phyloP scores from a whole-genome alignment of 805 yeast species.

The Candida maris region DNA sequence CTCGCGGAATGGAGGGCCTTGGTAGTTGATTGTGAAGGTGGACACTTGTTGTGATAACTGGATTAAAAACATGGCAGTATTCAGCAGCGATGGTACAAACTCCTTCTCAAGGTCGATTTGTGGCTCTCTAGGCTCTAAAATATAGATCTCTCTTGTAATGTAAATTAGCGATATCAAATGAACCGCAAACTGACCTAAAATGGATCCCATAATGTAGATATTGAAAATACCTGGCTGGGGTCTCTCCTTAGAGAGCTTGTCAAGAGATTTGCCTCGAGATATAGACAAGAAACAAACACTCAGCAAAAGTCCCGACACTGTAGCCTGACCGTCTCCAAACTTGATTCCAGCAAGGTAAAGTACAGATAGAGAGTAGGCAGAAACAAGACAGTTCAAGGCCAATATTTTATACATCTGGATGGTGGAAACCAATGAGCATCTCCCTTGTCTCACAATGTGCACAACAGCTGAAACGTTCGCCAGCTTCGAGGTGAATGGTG shows the following conservation, averaged over 20 bases:
- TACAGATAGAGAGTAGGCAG: constrained; percentile 93
- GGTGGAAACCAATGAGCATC: constrained; percentile 95
- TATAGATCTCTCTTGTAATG: constrained; percentile 78
- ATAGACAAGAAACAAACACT: constrained; percentile 94
- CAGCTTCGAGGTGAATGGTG: constrained; percentile 95
- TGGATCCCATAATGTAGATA: constrained; percentile 94
- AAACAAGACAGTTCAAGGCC: constrained; percentile 93
- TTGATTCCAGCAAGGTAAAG: constrained; percentile 95
- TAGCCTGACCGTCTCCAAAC: constrained; percentile 97
- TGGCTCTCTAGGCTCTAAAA: constrained; percentile 89
- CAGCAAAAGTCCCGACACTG: constrained; percentile 87
- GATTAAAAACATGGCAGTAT: constrained; percentile 92
- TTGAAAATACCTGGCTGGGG: constrained; percentile 98
- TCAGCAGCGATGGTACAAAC: constrained; percentile 84
- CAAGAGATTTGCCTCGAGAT: constrained; percentile 88
- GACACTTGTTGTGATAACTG: constrained; percentile 96
- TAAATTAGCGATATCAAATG: constrained; percentile 81
- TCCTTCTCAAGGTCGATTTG: constrained; percentile 84
- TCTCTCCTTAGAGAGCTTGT: constrained; percentile 85
- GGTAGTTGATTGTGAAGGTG: constrained; percentile 96
- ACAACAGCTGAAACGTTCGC: constrained; percentile 91
- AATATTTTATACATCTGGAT: constrained; percentile 98
- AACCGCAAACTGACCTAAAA: constrained; percentile 92
- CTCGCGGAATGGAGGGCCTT: constrained; percentile 95
- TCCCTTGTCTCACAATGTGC: constrained; percentile 93